Conservation (phyloP, 768 basidiomycete species). For the Hygrocybe punicea region DNA sequence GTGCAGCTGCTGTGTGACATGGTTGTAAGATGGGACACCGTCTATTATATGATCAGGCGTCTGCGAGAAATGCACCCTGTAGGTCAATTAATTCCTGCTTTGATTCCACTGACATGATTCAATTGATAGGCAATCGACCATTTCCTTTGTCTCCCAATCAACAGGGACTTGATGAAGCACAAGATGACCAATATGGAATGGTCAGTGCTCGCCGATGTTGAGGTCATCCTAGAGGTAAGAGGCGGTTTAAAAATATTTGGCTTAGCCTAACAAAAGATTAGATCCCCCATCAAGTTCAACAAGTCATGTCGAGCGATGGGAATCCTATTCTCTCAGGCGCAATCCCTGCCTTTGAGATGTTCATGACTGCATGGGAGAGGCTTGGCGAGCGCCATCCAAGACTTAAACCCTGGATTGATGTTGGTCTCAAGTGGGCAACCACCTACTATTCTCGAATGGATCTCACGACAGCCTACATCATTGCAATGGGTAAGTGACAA, state of each 20-base stretch:
- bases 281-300: conserved; percentile 8
- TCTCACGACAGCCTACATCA: conserved; percentile 11
- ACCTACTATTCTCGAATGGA: conserved; percentile 12
- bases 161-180: conserved; percentile 4
- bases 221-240: conserved; percentile 7
- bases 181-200: conserved; percentile 10
- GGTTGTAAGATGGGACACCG: conserved; percentile 10
- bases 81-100: not conserved
- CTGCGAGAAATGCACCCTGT: conserved; percentile 12
- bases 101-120: not conserved
- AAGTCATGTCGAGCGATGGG: conserved; percentile 16
- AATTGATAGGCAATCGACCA: conserved; percentile 9
- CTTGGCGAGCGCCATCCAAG: conserved; percentile 1
- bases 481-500: conserved; percentile 9
- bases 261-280: not conserved
- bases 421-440: conserved; percentile 6
- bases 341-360: conserved; percentile 19
- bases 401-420: conserved; percentile 1
- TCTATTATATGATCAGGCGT: conserved; percentile 14
- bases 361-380: conserved; percentile 14
- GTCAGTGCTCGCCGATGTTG: not conserved
- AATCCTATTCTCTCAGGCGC: conserved; percentile 17
- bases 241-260: conserved; percentile 7
- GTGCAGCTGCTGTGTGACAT: conserved; percentile 11
- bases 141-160: conserved; percentile 1